Conservation (phyloP, 371 early-diverging fungal genomes). For the Mucor saturninus region DNA sequence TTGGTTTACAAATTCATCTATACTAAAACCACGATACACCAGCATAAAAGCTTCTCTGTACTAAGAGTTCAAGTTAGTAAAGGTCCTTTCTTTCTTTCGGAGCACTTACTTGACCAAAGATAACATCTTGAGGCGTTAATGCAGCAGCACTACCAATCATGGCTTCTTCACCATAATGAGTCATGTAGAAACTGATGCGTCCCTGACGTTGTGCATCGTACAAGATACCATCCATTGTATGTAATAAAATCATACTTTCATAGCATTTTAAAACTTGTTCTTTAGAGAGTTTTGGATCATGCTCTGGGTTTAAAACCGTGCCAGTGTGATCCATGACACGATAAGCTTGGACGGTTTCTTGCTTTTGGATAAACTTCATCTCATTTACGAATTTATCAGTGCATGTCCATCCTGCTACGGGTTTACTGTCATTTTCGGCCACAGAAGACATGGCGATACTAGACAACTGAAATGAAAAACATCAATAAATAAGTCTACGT, state of each 20-base stretch:
- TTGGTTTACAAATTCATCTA: slow-evolving; percentile 95
- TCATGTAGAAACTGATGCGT: slow-evolving; percentile 98
- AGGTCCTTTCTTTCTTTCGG: neutral
- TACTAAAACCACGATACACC: slow-evolving; percentile 91
- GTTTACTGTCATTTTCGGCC: neutral
- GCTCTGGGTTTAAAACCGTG: slow-evolving; percentile 65
- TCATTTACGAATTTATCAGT: slow-evolving; percentile 35
- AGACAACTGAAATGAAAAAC: neutral
- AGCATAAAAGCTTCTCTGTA: slow-evolving; percentile 96
- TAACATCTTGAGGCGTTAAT: slow-evolving; percentile 79
- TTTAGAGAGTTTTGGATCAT: slow-evolving; percentile 82
- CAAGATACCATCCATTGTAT: slow-evolving; percentile 90
- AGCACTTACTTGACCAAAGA: slow-evolving; percentile 83
- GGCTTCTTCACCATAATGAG: slow-evolving; percentile 97
- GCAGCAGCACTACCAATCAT: slow-evolving; percentile 93
- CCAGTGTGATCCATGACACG: slow-evolving; percentile 94
- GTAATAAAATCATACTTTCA: slow-evolving; percentile 87
- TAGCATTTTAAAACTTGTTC: slow-evolving; percentile 82
- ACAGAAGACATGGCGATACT: slow-evolving; percentile 14
- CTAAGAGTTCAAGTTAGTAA: slow-evolving; percentile 35
- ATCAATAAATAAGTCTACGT: no score
- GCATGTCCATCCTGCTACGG: slow-evolving; percentile 5
- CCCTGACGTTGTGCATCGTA: slow-evolving; percentile 99
- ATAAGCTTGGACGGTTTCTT: slow-evolving; percentile 80
- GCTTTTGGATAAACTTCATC: slow-evolving; percentile 55